Evolutionary conservation across 2,329 filamentous ascomycete genomes (phyloP).

Genomic region (Exophiala lecanii-corni): DNA sequence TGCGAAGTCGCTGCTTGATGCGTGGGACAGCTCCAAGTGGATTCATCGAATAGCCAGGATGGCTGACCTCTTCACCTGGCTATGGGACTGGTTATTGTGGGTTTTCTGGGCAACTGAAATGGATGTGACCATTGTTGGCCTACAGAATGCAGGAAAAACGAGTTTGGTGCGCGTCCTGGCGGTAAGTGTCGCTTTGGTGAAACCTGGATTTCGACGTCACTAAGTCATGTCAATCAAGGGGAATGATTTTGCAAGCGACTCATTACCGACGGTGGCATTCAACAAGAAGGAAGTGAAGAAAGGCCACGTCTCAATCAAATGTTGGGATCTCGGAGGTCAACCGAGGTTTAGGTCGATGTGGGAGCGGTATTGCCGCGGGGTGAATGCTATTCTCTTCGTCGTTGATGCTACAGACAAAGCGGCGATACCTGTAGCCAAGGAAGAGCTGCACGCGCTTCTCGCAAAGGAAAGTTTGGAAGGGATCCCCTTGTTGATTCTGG

Average conservation of each 20-base stretch:
- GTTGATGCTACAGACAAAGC: constrained; percentile 88
- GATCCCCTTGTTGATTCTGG: constrained; percentile 88
- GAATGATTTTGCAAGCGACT: constrained; percentile 98
- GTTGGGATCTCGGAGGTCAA: constrained; percentile 97
- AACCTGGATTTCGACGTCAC: constrained; percentile 19
- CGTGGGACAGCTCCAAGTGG: too few species aligned
- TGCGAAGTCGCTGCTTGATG: too few species aligned
- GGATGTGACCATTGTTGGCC: constrained; percentile 98
- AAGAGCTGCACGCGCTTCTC: constrained; percentile 87
- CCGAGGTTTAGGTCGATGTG: constrained; percentile 98
- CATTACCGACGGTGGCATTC: constrained; percentile 96
- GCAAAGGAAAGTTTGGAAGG: constrained; percentile 77
- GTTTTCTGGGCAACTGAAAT: constrained; percentile 99
- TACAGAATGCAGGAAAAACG: constrained; percentile 98
- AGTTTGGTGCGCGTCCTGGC: constrained; percentile 88
- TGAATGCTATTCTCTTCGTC: constrained; percentile 98
- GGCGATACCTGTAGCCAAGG: constrained; percentile 76
- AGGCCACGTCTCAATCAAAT: constrained; percentile 96
- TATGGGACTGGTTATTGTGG: constrained; percentile 98
- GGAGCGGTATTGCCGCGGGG: constrained; percentile 96
- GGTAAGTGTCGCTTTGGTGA: constrained; percentile 57
- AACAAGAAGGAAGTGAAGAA: constrained; percentile 99
- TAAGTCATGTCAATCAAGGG: constrained; percentile 54
- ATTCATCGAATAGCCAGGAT: too few species aligned
- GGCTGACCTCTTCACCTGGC: constrained; percentile 85